Base-by-base conservation (phyloP, 495 filamentous ascomycete species). In the Penicillium dipodomyicola region DNA sequence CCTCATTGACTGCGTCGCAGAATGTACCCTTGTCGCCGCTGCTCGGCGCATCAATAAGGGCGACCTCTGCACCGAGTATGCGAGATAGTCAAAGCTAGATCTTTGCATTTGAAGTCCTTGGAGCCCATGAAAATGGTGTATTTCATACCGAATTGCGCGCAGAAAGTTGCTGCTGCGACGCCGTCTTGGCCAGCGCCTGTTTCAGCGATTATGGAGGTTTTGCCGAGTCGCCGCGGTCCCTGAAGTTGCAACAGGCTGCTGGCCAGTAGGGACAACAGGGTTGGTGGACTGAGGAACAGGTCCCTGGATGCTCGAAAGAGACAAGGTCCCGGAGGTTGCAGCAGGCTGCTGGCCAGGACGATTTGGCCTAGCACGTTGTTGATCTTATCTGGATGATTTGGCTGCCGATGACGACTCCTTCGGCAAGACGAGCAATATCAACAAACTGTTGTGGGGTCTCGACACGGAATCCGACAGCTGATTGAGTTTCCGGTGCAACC, bases 41-140 rank as follows among this genome's bases (percentile, higher is more conserved):
- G 5, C 19, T 1, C 9, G 29, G 9, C 9, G 9, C 19, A 7
- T 22, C 29, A 15, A 97, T 92, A 0, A 92, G 82, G 37, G 96
- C 77, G 22, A 97, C 93, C 59, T 83, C 81, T 33, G 92, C 92
- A 25, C 93, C 92, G 17, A 96, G 87, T 12, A 96, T 78, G 70
- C 89, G 90, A 96, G 41, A 96, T 91, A 70, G 96, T 96, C 52
- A 96, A 79, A 0, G 91, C 91, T 5, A 25, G 5, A 25, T 25
- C 4, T 70, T 97, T 92, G 44, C 92, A 84, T 6, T 89, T 82
- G n/a, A 96, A 90, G 68, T 97, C 93, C 71, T 96, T 87, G 11
- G 90, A 90, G 54, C 93, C 93, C 93, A 97, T 97, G 74, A 87
- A 97, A 30, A 97, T 85, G 4, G 88, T 92, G 67, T 93, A 97